These are phyloP conservation scores for Yamadazyma atlantica DNA, from an alignment of 1,139 yeast genomes.

Conservation along the genomic window DNA sequence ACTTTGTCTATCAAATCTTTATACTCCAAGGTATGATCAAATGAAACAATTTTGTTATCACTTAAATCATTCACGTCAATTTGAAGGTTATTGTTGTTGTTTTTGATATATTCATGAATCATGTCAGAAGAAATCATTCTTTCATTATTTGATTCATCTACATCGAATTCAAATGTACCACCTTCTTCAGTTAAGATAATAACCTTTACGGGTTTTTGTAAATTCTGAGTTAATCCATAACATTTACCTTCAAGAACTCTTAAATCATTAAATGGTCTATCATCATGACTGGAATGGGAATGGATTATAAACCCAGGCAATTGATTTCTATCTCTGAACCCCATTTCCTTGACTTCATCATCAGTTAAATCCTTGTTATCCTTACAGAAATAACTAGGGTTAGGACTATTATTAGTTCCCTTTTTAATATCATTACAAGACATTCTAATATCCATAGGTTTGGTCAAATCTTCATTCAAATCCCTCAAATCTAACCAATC, in stretches of 20 bases:
- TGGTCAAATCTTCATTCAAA: slow-evolving; percentile 19
- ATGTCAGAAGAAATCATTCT: slow-evolving; percentile 24
- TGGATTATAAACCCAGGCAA: slow-evolving; percentile 30
- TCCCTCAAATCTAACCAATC: slow-evolving; percentile 30
- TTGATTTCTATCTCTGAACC: slow-evolving; percentile 21
- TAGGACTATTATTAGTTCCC: slow-evolving; percentile 21
- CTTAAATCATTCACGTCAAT: slow-evolving; percentile 11
- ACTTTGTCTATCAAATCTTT: slow-evolving; percentile 18
- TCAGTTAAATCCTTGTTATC: slow-evolving; percentile 20
- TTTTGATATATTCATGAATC: slow-evolving; percentile 20
- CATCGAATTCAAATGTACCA: slow-evolving; percentile 35
- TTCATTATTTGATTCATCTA: slow-evolving; percentile 18
- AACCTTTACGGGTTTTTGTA: slow-evolving; percentile 32
- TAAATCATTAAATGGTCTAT: slow-evolving; percentile 26
- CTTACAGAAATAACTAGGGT: slow-evolving; percentile 22
- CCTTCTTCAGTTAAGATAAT: slow-evolving; percentile 25
- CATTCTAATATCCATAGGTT: slow-evolving; percentile 19
- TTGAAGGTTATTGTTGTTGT: slow-evolving; percentile 5
- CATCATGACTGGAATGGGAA: slow-evolving; percentile 27
- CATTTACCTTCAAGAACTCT: slow-evolving; percentile 29
- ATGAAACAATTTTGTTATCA: slow-evolving; percentile 13
- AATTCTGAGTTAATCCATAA: slow-evolving; percentile 25
- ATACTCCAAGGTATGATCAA: slow-evolving; percentile 24
- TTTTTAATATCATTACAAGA: slow-evolving; percentile 22
- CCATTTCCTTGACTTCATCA: slow-evolving; percentile 22